phyloP scores from a whole-genome alignment of 2,329 filamentous ascomycete genomes.

The Didymella keratinophila region DNA sequence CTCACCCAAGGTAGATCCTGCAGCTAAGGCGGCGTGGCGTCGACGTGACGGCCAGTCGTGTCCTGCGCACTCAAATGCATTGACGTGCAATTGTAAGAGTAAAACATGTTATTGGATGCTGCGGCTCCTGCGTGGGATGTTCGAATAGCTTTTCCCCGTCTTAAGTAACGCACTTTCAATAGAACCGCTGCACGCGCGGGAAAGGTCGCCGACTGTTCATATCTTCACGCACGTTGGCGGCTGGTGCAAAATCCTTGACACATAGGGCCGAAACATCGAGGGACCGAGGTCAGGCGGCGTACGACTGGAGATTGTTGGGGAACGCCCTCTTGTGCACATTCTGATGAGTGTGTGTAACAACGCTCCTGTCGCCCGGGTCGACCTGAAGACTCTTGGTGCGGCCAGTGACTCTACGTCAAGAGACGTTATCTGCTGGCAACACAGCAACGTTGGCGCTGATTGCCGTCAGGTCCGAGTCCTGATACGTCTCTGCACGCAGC shows the following conservation, averaged over 20 bases:
- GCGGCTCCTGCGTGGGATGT: constrained; percentile 4
- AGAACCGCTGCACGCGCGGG: constrained; percentile 21
- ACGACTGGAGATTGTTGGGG: constrained; percentile 7
- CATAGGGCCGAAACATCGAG: constrained; percentile 18
- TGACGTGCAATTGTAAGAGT: constrained; percentile 7
- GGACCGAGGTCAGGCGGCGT: constrained; percentile 6
- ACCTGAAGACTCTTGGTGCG: background rate
- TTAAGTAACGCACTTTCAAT: constrained; percentile 21
- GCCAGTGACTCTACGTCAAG: constrained; percentile 1
- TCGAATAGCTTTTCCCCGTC: constrained; percentile 8
- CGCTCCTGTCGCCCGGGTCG: constrained; percentile 17
- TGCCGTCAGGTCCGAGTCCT: background rate
- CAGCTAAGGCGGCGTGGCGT: constrained; percentile 23
- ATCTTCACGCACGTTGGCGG: background rate
- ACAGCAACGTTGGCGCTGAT: background rate
- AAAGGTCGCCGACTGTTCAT: constrained; percentile 4
- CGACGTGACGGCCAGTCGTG: constrained; percentile 7
- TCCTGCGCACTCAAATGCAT: constrained; percentile 1
- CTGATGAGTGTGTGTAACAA: constrained; percentile 24
- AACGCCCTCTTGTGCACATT: constrained; percentile 7
- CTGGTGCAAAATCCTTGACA: constrained; percentile 4
- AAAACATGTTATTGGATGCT: constrained; percentile 17
- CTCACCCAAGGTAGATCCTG: constrained; percentile 23
- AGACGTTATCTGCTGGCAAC: constrained; percentile 8
- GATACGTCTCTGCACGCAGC: constrained; percentile 26